Evolutionary conservation across 441 rosid genomes (phyloP).

Genomic region (Mallotus repandus): DNA sequence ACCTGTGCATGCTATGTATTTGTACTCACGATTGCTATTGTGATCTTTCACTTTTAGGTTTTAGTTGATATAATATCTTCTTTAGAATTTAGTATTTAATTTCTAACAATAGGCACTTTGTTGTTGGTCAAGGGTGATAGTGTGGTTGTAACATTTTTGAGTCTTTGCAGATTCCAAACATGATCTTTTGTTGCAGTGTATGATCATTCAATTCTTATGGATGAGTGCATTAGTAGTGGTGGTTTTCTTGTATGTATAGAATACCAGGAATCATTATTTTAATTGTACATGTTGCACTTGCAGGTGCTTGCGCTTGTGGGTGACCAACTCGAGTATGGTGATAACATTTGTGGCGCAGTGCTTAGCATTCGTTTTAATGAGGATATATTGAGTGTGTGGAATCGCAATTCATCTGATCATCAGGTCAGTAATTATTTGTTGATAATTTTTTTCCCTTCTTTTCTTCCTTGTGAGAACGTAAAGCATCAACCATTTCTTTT

Average conservation of each 20-base stretch:
- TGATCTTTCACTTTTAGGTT: neutral
- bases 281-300: slow-evolving; percentile 18
- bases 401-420: slow-evolving; percentile 87
- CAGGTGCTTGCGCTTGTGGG: slow-evolving; percentile 97
- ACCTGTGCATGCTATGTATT: neutral
- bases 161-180: neutral
- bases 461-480: neutral
- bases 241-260: neutral
- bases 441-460: neutral
- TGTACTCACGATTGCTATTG: neutral
- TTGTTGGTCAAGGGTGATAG: neutral
- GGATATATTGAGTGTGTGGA: slow-evolving; percentile 93
- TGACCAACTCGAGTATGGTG: slow-evolving; percentile 81
- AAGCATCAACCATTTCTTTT: neutral
- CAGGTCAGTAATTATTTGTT: slow-evolving; percentile 49
- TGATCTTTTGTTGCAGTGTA: neutral
- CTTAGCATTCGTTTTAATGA: slow-evolving; percentile 90
- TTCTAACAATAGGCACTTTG: no score
- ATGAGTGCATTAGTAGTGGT: neutral
- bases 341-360: slow-evolving; percentile 93
- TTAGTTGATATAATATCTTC: neutral
- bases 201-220: neutral
- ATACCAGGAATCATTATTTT: neutral
- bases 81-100: no score
- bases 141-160: neutral